Conservation (phyloP, 345 rosid genomes). For the Gossypium arboreum region DNA sequence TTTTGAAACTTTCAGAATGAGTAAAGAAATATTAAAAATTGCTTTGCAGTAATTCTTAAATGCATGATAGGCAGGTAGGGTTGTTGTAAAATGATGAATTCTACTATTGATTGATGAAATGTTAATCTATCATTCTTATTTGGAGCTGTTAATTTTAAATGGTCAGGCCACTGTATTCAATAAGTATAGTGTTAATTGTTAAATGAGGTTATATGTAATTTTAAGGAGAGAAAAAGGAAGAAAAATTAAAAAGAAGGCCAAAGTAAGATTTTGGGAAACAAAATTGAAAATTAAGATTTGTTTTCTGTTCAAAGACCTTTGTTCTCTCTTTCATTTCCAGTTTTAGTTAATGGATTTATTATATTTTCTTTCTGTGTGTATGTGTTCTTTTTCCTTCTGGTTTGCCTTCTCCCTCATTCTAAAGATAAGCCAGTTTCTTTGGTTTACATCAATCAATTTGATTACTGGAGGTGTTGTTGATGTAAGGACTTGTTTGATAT, state of each 20-base stretch:
- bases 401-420: neutral
- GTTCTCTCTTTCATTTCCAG: neutral
- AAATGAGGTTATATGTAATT: neutral
- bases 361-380: neutral
- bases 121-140: neutral
- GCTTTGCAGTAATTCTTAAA: neutral
- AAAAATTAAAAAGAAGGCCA: constrained; percentile 4
- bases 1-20: neutral
- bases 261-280: neutral
- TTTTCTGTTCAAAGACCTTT: neutral
- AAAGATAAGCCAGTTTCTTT: neutral
- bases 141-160: neutral
- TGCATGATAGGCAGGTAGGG: neutral
- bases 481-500: neutral
- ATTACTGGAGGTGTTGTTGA: neutral
- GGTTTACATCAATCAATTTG: neutral
- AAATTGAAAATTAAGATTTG: neutral
- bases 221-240: neutral
- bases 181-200: neutral
- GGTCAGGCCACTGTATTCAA: neutral
- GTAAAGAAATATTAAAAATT: neutral
- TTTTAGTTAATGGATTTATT: neutral
- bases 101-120: neutral
- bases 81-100: neutral
- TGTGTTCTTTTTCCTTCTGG: neutral